Conservation (phyloP, 1,284 basidiomycete genomes). For the Puccinia polysora region DNA sequence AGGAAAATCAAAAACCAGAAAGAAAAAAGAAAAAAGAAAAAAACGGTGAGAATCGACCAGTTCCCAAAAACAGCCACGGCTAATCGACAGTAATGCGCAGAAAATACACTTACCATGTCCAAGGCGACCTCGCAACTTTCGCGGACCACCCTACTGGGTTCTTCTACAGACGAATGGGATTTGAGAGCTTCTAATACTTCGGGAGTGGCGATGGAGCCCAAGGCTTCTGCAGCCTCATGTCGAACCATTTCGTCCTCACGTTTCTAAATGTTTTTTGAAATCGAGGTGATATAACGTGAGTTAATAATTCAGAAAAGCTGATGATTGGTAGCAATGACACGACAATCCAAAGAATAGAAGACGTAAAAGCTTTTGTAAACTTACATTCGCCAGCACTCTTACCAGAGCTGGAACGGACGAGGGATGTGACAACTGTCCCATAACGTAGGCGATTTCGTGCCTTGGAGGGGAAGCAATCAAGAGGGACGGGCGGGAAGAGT, state of each 20-base stretch:
- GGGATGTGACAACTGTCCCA: constrained; percentile 86
- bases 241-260: constrained; percentile 94
- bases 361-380: no score
- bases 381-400: constrained; percentile 65
- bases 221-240: constrained; percentile 96
- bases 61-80: no score
- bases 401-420: constrained; percentile 83
- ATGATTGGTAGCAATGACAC: background rate
- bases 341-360: background rate
- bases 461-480: constrained; percentile 55
- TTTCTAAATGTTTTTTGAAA: constrained; percentile 24
- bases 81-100: no score
- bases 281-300: background rate
- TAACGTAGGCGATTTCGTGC: constrained; percentile 96
- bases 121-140: constrained; percentile 96
- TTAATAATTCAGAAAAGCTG: background rate
- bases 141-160: constrained; percentile 81
- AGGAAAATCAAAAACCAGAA: no score
- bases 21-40: no score
- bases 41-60: no score
- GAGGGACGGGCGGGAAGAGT: constrained; percentile 4
- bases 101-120: constrained; percentile 75
- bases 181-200: constrained; percentile 77
- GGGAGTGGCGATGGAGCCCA: constrained; percentile 90
- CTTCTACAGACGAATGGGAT: constrained; percentile 73